Evolutionary conservation across 768 basidiomycete genomes (phyloP), one percentile per base, ranked within the genome.

Genomic region (Suillus luteus): DNA sequence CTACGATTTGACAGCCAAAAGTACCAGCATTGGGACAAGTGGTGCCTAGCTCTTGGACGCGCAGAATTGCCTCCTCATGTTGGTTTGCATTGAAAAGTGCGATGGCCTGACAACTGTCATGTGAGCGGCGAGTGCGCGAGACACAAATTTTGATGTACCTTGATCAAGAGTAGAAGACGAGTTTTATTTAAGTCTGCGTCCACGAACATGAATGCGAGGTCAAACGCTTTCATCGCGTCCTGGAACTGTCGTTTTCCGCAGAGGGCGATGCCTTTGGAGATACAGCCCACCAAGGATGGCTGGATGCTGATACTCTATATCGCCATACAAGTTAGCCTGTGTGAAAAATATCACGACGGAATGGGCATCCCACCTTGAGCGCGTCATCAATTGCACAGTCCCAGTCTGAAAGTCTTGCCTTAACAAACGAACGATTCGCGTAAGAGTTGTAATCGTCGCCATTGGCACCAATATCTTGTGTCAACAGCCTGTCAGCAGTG

Each of bases 151-250:
- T n/a, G n/a, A 55, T n/a, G n/a, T 11, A 46, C 44, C 44, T 46
- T 46, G 3, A 55, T 37, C 54, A 55, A 37, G 6, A 55, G 35
- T 11, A 55, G 6, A 14, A 55, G n/a, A 14, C 37, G 12, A 14
- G 35, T 55, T 7, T 11, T 37, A n/a, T 37, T 35, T 3, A 12
- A 8, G 14, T 37, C 54, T 22, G 12, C 54, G 11, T n/a, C 49
- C 15, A 51, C 54, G 35, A 15, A 55, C 35, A 55, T 37, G n/a
- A 55, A 55, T 0, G 35, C 54, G 14, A 55, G 54, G n/a, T 55
- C 54, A 37, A 55, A 55, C 22, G 35, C 54, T 55, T 37, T 55
- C 54, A 22, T 55, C 8, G 54, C 54, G 1, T 55, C 35, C 7
- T n/a, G 7, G 12, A 55, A 37, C 5, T 55, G 54, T 10, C 7